phyloP scores from a whole-genome alignment of 2,329 filamentous ascomycete genomes.

The Hypoxylon sp. region DNA sequence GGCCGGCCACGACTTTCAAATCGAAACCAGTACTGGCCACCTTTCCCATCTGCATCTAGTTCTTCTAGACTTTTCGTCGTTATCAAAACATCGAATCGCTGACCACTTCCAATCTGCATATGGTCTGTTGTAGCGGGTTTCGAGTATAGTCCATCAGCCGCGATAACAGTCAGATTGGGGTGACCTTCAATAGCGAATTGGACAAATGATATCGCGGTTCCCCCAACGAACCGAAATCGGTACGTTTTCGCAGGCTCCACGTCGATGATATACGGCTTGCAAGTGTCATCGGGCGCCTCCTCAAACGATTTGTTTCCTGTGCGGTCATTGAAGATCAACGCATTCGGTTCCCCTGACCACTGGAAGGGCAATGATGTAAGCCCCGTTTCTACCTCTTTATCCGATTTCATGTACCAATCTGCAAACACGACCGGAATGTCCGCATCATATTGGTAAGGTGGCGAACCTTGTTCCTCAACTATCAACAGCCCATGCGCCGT shows the following conservation, averaged over 20 bases:
- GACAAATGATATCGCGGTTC: conserved; percentile 67
- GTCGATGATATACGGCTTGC: conserved; percentile 66
- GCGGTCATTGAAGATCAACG: conserved; percentile 71
- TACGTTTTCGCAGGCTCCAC: conserved; percentile 74
- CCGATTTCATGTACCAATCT: conserved; percentile 71
- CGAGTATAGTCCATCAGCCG: conserved; percentile 71
- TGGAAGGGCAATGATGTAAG: conserved; percentile 64
- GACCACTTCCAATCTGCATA: conserved; percentile 70
- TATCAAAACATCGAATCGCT: conserved; percentile 72
- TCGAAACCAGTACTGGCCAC: conserved; percentile 62
- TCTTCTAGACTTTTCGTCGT: conserved; percentile 65
- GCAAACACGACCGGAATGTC: conserved; percentile 69
- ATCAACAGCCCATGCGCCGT: conserved; percentile 71
- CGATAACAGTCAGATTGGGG: conserved; percentile 69
- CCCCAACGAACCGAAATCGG: conserved; percentile 72
- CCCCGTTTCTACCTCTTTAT: conserved; percentile 65
- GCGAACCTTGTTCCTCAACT: conserved; percentile 63
- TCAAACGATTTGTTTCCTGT: conserved; percentile 59
- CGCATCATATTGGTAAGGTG: conserved; percentile 73
- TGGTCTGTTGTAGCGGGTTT: conserved; percentile 62
- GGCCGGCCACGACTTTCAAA: conserved; percentile 67
- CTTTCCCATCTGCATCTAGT: conserved; percentile 54
- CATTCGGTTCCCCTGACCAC: conserved; percentile 72
- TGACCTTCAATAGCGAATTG: conserved; percentile 71
- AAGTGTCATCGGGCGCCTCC: conserved; percentile 55